Evolutionary conservation across 208 protist species (phyloP).

Genomic region (Leishmania mexicana): DNA sequence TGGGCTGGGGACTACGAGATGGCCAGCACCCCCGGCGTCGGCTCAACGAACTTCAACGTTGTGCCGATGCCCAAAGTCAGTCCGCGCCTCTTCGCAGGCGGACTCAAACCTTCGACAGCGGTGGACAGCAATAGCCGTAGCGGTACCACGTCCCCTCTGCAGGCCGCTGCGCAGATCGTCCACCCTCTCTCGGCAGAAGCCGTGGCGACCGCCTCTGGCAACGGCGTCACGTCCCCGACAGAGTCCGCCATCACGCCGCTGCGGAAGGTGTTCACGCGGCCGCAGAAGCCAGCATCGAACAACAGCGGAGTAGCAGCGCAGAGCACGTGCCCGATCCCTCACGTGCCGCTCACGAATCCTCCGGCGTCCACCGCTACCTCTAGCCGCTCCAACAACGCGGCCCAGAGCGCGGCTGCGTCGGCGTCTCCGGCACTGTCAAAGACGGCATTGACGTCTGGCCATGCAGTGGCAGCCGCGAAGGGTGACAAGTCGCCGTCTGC

Average conservation of each 20-base stretch:
- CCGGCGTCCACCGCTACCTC: neutral
- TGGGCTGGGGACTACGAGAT: constrained; percentile 31
- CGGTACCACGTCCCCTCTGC: neutral
- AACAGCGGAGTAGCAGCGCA: constrained; percentile 9
- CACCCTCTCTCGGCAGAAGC: constrained; percentile 6
- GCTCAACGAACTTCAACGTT: neutral
- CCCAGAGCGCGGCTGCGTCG: neutral
- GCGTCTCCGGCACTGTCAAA: neutral
- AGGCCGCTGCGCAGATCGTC: constrained; percentile 2
- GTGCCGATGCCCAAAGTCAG: constrained; percentile 22
- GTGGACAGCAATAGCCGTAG: neutral
- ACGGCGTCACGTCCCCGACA: constrained; percentile 13
- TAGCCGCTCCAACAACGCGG: neutral
- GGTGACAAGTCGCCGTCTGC: constrained; percentile 1
- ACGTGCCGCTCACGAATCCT: neutral
- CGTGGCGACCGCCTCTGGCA: neutral
- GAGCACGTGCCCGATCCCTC: neutral
- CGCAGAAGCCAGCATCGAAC: neutral
- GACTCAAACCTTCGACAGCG: neutral
- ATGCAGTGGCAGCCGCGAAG: neutral
- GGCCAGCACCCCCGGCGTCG: constrained; percentile 1
- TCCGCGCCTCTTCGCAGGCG: neutral
- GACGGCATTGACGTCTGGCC: neutral
- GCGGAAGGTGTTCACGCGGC: constrained; percentile 8
- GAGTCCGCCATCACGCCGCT: constrained; percentile 21